A percentile compares a stretch with the other conserved stretches of the same genome.
Conservation (phyloP, 805 yeast species). For the Spencermartinsiella europaea region DNA sequence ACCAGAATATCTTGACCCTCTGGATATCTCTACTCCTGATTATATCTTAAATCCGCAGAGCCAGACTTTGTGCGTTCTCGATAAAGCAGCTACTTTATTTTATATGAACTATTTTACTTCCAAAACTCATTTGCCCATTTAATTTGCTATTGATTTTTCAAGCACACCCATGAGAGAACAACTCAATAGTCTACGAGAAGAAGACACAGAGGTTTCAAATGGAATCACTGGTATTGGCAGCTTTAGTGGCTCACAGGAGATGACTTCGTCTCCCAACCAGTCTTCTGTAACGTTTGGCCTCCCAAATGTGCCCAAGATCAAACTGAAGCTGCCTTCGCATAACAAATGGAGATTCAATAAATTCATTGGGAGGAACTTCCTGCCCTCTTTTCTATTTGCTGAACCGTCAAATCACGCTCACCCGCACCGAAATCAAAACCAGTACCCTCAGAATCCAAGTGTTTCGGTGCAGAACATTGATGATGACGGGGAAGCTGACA, state of each 20-base stretch:
- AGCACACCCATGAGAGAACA: neutral
- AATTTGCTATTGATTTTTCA: no score
- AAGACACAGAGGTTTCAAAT: neutral
- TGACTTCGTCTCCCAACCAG: no score
- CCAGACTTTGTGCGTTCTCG: no score
- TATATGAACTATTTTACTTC: no score
- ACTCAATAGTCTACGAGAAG: neutral
- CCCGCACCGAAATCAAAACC: neutral
- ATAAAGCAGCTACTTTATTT: no score
- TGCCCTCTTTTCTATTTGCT: slow-evolving; percentile 13
- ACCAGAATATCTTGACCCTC: no score
- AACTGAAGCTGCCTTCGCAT: slow-evolving; percentile 10
- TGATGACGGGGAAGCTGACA: neutral
- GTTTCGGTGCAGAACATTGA: neutral
- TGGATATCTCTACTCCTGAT: no score
- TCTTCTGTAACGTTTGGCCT: neutral
- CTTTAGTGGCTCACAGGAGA: no score
- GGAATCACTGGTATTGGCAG: neutral
- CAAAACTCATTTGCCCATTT: no score
- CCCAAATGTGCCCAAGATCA: slow-evolving; percentile 3
- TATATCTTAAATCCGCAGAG: no score
- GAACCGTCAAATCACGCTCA: neutral
- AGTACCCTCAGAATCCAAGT: neutral
- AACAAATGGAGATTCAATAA: slow-evolving; percentile 10
- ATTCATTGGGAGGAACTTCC: slow-evolving; percentile 11